Percentiles rank a stretch among this genome's conserved stretches.
Conservation (phyloP, 2,329 filamentous ascomycete genomes). For the Talaromyces sp. region DNA sequence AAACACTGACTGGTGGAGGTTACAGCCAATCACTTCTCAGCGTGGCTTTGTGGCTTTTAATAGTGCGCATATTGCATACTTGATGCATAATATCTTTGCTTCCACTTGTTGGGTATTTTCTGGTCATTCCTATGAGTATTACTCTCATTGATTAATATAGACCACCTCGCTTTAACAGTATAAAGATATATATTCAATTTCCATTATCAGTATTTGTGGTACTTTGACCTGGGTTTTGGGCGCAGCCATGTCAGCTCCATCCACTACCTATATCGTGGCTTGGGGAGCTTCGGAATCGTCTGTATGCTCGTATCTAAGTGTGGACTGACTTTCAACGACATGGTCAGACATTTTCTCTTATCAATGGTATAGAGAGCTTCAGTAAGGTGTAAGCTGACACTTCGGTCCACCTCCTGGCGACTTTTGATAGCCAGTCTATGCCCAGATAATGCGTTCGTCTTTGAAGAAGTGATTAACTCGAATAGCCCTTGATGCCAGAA, state of each 20-base stretch:
- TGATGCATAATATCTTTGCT: background rate
- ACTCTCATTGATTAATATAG: background rate
- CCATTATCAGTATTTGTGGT: background rate
- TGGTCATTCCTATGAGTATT: too few species aligned
- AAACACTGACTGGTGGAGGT: background rate
- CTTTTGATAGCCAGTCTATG: background rate
- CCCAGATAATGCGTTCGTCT: background rate
- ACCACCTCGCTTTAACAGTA: background rate
- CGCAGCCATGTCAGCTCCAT: background rate
- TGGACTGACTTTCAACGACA: background rate
- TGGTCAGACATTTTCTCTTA: background rate
- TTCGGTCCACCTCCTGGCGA: background rate
- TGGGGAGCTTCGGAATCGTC: background rate
- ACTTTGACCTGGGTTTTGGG: background rate
- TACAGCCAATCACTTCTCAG: background rate
- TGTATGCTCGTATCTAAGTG: background rate
- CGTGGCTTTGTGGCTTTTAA: background rate
- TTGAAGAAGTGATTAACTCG: background rate
- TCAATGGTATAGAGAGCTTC: background rate
- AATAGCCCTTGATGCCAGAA: background rate
- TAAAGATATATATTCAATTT: background rate
- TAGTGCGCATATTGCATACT: background rate
- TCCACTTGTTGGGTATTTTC: background rate
- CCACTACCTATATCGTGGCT: background rate
- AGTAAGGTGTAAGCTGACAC: background rate